phyloP scores from a whole-genome alignment of 1,284 basidiomycete species.

The Acaromyces ingoldii region DNA sequence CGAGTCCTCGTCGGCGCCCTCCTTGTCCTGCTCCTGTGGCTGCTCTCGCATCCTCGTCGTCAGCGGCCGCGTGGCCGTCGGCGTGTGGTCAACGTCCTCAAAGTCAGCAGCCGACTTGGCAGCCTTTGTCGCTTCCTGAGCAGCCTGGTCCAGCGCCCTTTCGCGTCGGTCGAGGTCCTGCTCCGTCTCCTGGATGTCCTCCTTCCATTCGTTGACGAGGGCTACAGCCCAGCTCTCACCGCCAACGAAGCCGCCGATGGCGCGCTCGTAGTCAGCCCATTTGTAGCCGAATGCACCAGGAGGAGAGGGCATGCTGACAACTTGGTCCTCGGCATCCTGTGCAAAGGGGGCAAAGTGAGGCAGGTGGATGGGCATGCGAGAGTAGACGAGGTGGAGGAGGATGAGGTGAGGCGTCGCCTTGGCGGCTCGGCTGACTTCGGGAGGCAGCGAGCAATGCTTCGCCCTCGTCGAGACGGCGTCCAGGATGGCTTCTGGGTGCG shows the following conservation, averaged over 20 bases:
- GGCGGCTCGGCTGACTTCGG: constrained; percentile 22
- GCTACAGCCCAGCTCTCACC: constrained; percentile 41
- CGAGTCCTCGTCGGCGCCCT: too few relatives aligned
- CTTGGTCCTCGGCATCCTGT: not conserved
- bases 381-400: constrained; percentile 43
- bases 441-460: not conserved
- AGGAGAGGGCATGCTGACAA: constrained; percentile 25
- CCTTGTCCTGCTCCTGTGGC: too few relatives aligned
- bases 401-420: constrained; percentile 41
- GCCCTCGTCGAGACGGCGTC: constrained; percentile 7
- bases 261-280: constrained; percentile 44
- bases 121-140: not conserved
- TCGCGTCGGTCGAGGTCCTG: not conserved
- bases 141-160: not conserved
- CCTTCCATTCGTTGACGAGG: constrained; percentile 28
- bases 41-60: too few relatives aligned
- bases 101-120: too few relatives aligned
- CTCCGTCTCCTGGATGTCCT: constrained; percentile 1
- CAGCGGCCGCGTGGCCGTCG: too few relatives aligned
- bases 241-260: constrained; percentile 40
- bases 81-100: too few relatives aligned
- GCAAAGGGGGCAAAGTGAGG: not conserved
- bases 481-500: constrained; percentile 26
- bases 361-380: constrained; percentile 27
- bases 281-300: constrained; percentile 37